Percentiles rank a stretch among this genome's conserved stretches.
Evolutionary conservation across 2,329 filamentous ascomycete genomes (phyloP).

Genomic region (Penicillium sp.): DNA sequence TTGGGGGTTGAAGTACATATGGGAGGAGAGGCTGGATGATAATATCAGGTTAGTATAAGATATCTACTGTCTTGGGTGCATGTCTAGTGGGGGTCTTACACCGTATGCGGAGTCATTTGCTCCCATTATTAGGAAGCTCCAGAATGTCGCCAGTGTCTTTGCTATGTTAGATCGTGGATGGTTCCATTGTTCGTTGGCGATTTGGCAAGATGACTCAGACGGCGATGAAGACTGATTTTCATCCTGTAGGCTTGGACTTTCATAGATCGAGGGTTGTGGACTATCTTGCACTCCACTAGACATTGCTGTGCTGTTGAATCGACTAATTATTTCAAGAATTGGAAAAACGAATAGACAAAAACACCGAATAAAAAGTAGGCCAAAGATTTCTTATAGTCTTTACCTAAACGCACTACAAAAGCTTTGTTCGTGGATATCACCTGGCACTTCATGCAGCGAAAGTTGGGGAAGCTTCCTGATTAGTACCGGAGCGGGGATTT

Average conservation of each 20-base stretch:
- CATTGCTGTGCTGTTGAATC: not conserved
- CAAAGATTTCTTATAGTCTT: not conserved
- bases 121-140: slow-evolving; percentile 55
- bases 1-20: not conserved
- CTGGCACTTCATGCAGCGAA: not conserved
- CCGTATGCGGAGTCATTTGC: slow-evolving; percentile 57
- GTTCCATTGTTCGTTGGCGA: slow-evolving; percentile 11
- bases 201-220: not conserved
- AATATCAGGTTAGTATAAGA: not conserved
- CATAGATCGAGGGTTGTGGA: not conserved
- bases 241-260: not conserved
- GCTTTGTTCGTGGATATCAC: not conserved
- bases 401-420: not conserved
- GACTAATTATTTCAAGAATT: not conserved
- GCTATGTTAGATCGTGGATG: slow-evolving; percentile 38
- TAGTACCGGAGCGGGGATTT: not conserved
- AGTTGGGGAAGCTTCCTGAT: not conserved
- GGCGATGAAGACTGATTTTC: not conserved
- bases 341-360: not conserved
- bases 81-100: slow-evolving; percentile 21
- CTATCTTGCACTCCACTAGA: not conserved
- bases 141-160: slow-evolving; percentile 52
- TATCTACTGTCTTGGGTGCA: not conserved
- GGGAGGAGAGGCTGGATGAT: not conserved
- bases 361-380: too few species aligned